Conservation (phyloP, 371 early-diverging fungal species). For the Mucor piriformis region DNA sequence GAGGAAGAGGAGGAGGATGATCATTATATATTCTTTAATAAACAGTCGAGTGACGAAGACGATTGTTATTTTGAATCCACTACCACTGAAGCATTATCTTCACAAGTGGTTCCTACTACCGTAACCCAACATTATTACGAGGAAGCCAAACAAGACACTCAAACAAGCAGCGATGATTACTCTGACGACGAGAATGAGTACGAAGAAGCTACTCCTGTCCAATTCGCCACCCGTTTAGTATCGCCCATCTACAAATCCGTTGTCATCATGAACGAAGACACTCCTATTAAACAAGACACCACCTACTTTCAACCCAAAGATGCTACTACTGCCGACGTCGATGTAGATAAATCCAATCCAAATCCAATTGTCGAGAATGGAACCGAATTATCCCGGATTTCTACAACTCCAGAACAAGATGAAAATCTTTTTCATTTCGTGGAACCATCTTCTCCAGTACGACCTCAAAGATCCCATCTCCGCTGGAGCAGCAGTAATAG, state of each 20-base stretch:
- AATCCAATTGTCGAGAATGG: too few species aligned
- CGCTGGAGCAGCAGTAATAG: constrained; percentile 1
- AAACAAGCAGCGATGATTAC: not conserved
- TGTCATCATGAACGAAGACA: constrained; percentile 7
- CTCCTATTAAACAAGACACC: not conserved
- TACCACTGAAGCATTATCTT: too few species aligned
- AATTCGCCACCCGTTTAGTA: constrained; percentile 18
- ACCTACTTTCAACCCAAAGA: not conserved
- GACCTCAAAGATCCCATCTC: constrained; percentile 20
- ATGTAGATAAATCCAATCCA: too few species aligned
- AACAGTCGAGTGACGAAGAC: constrained; percentile 1
- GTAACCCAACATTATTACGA: not conserved
- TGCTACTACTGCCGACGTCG: too few species aligned
- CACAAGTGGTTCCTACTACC: too few species aligned
- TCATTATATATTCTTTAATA: too few species aligned
- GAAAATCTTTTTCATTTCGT: not conserved
- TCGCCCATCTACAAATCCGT: constrained; percentile 21
- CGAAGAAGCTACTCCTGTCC: constrained; percentile 12
- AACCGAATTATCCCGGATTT: too few species aligned
- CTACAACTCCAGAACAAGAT: not conserved
- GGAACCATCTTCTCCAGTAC: constrained; percentile 3
- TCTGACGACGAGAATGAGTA: constrained; percentile 6
- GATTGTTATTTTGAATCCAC: constrained; percentile 7
- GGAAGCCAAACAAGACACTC: not conserved
- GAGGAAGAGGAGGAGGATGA: too few species aligned